phyloP scores from a whole-genome alignment of 805 yeast species.

The Kodamaea sagamina region DNA sequence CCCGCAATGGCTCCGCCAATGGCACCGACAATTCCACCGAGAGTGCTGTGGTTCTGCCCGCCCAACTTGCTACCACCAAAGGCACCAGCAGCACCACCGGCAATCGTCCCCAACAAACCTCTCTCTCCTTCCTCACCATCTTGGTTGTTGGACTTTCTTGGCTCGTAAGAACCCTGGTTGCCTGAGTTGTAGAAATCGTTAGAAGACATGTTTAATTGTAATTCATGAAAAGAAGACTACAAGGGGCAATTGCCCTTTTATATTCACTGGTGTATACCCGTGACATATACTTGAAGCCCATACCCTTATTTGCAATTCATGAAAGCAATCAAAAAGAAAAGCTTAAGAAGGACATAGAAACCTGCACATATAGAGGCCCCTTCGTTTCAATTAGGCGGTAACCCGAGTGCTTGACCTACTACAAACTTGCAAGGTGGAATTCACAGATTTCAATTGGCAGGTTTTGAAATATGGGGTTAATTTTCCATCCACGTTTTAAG shows the following conservation, averaged over 20 bases:
- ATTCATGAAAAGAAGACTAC: neutral
- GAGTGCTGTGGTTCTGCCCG: conserved; percentile 25
- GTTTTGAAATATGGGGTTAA: neutral
- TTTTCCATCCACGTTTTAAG: neutral
- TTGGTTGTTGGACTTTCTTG: conserved; percentile 15
- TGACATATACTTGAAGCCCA: too few relatives aligned
- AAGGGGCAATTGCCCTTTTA: neutral
- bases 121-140: conserved; percentile 23
- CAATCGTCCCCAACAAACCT: conserved; percentile 29
- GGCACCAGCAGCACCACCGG: conserved; percentile 35
- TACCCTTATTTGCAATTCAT: too few relatives aligned
- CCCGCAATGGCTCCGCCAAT: conserved; percentile 32
- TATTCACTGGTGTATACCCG: too few relatives aligned
- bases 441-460: too few relatives aligned
- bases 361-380: too few relatives aligned
- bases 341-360: too few relatives aligned
- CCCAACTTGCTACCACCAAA: conserved; percentile 29
- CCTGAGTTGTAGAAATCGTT: conserved; percentile 32
- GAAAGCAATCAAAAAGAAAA: too few relatives aligned
- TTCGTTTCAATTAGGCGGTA: too few relatives aligned
- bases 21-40: conserved; percentile 34
- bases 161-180: conserved; percentile 22
- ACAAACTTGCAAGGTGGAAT: too few relatives aligned
- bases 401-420: too few relatives aligned
- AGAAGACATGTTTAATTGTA: conserved; percentile 23